Evolutionary conservation across 257 asterid species (phyloP).

Genomic region (Gentiana dahurica): DNA sequence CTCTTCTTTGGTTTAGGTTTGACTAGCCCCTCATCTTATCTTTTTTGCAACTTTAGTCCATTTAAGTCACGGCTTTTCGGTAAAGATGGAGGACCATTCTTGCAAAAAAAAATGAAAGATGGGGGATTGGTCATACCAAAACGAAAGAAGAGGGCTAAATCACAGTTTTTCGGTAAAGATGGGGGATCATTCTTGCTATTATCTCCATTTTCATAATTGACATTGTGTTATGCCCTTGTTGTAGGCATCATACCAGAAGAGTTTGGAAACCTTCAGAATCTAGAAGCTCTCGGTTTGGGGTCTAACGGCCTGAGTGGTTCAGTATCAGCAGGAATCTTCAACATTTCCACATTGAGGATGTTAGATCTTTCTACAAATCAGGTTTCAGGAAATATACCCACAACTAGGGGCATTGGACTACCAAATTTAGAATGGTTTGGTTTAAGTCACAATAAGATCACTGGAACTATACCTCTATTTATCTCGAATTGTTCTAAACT

Average conservation of each 20-base stretch:
- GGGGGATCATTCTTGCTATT: no score
- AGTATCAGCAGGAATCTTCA: slow-evolving; percentile 21
- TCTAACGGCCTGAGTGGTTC: slow-evolving; percentile 8
- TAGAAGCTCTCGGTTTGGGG: slow-evolving; percentile 13
- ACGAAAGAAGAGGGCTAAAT: no score
- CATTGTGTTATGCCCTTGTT: no score
- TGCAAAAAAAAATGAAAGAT: no score
- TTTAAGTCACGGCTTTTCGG: no score
- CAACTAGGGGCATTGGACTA: slow-evolving; percentile 7
- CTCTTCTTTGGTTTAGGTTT: no score
- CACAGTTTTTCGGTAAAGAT: no score
- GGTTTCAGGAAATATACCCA: slow-evolving; percentile 7
- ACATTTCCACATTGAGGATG: slow-evolving; percentile 21
- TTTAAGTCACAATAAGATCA: slow-evolving; percentile 1
- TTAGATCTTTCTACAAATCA: not conserved
- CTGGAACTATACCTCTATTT: slow-evolving; percentile 14
- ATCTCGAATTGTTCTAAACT: slow-evolving; percentile 22
- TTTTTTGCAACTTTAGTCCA: no score
- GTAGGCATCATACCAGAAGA: slow-evolving; percentile 21
- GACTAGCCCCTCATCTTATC: no score
- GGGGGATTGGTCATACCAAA: no score
- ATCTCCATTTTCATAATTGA: no score
- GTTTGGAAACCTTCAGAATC: slow-evolving; percentile 22
- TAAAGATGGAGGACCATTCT: no score
- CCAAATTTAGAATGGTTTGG: not conserved